A percentile compares a stretch with the other conserved stretches of the same genome.
phyloP scores from a whole-genome alignment of 768 basidiomycete genomes.

The Crepidotus variabilis region DNA sequence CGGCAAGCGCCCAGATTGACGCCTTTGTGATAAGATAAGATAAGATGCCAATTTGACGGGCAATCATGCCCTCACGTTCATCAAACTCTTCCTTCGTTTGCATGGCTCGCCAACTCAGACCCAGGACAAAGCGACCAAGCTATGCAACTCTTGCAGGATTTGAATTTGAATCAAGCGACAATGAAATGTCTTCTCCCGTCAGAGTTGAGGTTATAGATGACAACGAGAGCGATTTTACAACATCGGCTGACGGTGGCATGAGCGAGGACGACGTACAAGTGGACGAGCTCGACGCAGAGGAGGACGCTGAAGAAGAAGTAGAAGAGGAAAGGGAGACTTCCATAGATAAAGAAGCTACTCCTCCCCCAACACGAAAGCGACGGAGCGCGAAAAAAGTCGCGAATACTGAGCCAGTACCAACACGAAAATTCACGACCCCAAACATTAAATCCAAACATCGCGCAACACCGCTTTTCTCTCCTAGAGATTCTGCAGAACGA shows the following conservation, averaged over 20 bases:
- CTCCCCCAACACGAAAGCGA: constrained; percentile 9
- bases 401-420: constrained; percentile 29
- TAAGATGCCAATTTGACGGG: too few species aligned
- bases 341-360: constrained; percentile 15
- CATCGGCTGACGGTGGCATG: background rate
- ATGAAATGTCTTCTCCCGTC: constrained; percentile 41
- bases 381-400: constrained; percentile 2
- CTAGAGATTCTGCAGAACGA: constrained; percentile 54
- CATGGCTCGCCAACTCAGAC: constrained; percentile 57
- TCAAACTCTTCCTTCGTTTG: background rate
- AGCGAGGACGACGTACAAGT: constrained; percentile 10
- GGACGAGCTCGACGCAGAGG: constrained; percentile 14
- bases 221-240: constrained; percentile 43
- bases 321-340: constrained; percentile 1
- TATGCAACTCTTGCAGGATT: constrained; percentile 40
- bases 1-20: too few species aligned
- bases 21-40: too few species aligned
- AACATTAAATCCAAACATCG: constrained; percentile 66
- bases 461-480: constrained; percentile 56
- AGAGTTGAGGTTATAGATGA: constrained; percentile 32
- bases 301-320: constrained; percentile 6
- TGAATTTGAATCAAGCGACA: constrained; percentile 32
- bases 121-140: constrained; percentile 47
- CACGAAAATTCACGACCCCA: constrained; percentile 57
- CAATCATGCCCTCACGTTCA: background rate